Base-by-base conservation (phyloP, 2,329 filamentous ascomycete species). In the Teratosphaeria zuluensis region DNA sequence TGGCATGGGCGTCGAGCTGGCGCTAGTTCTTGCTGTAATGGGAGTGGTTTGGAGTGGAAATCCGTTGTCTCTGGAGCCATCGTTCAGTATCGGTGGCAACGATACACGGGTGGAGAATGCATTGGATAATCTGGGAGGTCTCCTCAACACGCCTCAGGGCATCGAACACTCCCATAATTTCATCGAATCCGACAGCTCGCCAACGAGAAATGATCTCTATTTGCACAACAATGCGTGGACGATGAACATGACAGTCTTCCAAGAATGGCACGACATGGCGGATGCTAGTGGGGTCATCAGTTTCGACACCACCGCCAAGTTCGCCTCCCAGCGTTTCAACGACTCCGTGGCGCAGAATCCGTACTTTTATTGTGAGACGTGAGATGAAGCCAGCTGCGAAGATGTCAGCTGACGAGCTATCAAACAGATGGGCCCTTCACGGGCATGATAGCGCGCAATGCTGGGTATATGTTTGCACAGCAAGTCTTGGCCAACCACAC, bases 171-270 rank as follows among this genome's bases (percentile, higher is more conserved):
- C 76, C 2, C 81, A 83, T 66, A 81, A 82, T 65, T 76, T 77
- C 56, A 78, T 81, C 63, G 81, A 83, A 69, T 70, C 76, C 0
- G 81, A 83, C 66, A 77, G 72, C 0, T 81, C 79, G 54, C 74
- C 75, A 54, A 81, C 79, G 0, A 75, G 80, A 1, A 74, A 76
- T 35, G 80, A 83, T 59, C 69, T 84, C 0, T 82, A 83, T 65
- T 30, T 62, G 6, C 58, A n/a, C 19, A 61, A 78, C 3, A 76
- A 83, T 60, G 75, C 75, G 57, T 77, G 76, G 58, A 75, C 74
- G 21, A 72, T 83, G 68, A 78, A 81, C 66, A 75, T 82, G 70
- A 71, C 72, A 6, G 74, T 78, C 54, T 83, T 81, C 61, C 71
- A 76, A 65, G 73, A 78, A 24, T 70, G 78, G 60, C 78, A 80